Evolutionary conservation across 1,139 yeast species (phyloP).

Genomic region (Barnettozyma hawaiiensis): DNA sequence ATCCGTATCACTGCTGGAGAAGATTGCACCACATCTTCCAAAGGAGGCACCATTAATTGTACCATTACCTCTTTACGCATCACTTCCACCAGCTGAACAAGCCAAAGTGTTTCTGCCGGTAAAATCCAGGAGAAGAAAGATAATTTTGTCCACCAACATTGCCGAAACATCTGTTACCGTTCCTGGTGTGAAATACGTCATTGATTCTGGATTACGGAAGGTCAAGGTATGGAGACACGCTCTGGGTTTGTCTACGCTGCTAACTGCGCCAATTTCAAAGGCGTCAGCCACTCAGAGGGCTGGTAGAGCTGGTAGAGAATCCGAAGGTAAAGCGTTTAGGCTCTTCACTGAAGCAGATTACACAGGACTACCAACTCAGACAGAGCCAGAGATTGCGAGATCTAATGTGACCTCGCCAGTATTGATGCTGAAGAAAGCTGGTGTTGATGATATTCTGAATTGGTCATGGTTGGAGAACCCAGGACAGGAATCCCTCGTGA

Average conservation of each 20-base stretch:
- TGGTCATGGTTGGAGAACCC: slow-evolving; percentile 97
- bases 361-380: slow-evolving; percentile 58
- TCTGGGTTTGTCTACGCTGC: slow-evolving; percentile 80
- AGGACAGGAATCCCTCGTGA: slow-evolving; percentile 64
- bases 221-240: slow-evolving; percentile 94
- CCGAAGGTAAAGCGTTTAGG: slow-evolving; percentile 84
- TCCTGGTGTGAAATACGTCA: slow-evolving; percentile 89
- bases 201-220: slow-evolving; percentile 88
- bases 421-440: slow-evolving; percentile 73
- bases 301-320: slow-evolving; percentile 99
- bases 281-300: slow-evolving; percentile 94
- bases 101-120: slow-evolving; percentile 65
- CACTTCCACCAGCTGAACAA: slow-evolving; percentile 81
- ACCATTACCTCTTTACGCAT: slow-evolving; percentile 87
- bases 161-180: slow-evolving; percentile 98
- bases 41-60: slow-evolving; percentile 70
- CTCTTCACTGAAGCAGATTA: slow-evolving; percentile 73
- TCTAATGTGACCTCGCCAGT: slow-evolving; percentile 83
- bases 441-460: slow-evolving; percentile 73
- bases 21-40: slow-evolving; percentile 61
- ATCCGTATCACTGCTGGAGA: slow-evolving; percentile 57
- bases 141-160: slow-evolving; percentile 86
- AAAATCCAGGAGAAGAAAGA: slow-evolving; percentile 61
- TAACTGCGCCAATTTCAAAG: slow-evolving; percentile 88
- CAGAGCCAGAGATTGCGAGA: slow-evolving; percentile 89